Evolutionary conservation across 148 eudicot genomes (phyloP), one percentile per base, ranked within the genome.

Genomic region (Talinum fruticosum): DNA sequence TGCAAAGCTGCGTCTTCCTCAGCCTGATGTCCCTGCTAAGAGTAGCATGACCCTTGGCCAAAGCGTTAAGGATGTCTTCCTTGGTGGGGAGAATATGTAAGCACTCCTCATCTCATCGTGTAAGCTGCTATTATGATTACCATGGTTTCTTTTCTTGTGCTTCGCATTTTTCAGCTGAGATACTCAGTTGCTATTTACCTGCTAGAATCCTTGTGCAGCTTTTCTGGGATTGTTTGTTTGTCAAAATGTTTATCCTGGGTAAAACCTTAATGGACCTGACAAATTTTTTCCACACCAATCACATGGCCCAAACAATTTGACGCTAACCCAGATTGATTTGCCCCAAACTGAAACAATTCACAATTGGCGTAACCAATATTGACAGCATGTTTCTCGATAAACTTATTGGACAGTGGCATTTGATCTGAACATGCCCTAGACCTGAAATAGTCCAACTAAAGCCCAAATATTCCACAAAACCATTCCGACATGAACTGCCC

Each of bases 41-140:
- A 86, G 90, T 83, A 89, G 93, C 54, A 93, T 89, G 92, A 86
- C 93, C 75, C 85, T 96, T 66, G 88, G 94, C 66, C 94, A 93
- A 84, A 96, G 99, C 84, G 97, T 96, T 68, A 84, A 88, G 41
- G 99, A 96, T 87, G 90, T 96, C 71, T 87, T 96, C 78, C 75
- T 96, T 81, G 99, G 98, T 64, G 99, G 95, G 92, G 99, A 66
- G 98, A 85, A 89, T 93, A 88, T 82, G 99, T 96, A 90, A 91
- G 97, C 79, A 65, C 54, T 82, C 70, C 75, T 29, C 12, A 28
- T 57, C 13, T 29, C 13, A 12, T 30, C 21, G 53, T 51, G 21
- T 49, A 57, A 32, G 23, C n/a, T 71, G 47, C 47, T 21, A 21
- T 66, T 19, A 12, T 62, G 47, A 37, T 4, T 54, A 4, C 18